Percentiles rank a stretch among this genome's conserved stretches.
These are phyloP conservation scores for Aspergillus cavernicola DNA, from an alignment of 495 filamentous ascomycete genomes.

Conservation along the genomic window DNA sequence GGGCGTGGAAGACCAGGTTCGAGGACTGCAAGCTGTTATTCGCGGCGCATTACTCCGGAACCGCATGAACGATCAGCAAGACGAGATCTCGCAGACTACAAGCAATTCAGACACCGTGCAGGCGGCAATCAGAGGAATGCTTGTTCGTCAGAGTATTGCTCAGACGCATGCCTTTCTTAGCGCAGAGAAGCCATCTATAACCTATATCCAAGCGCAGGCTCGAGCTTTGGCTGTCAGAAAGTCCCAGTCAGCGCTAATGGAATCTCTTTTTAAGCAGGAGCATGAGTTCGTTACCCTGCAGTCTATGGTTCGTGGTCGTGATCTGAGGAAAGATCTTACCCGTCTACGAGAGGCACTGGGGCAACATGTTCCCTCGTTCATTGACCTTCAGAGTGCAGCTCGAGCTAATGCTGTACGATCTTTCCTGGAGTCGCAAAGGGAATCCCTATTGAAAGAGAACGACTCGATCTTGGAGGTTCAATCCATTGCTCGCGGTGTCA, in stretches of 20 bases:
- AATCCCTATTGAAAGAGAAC: constrained; percentile 32
- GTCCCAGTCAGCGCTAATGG: constrained; percentile 22
- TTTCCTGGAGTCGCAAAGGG: constrained; percentile 30
- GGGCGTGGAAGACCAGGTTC: constrained; percentile 47
- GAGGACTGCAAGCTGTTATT: constrained; percentile 59
- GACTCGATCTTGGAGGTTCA: constrained; percentile 42
- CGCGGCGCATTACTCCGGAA: constrained; percentile 46
- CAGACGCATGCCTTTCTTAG: constrained; percentile 30
- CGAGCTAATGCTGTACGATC: constrained; percentile 33
- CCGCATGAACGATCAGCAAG: constrained; percentile 47
- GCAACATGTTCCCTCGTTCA: constrained; percentile 26
- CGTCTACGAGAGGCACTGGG: constrained; percentile 26
- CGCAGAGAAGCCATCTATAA: constrained; percentile 32
- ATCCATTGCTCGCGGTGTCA: constrained; percentile 39
- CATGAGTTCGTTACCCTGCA: constrained; percentile 34
- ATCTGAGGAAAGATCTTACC: constrained; percentile 23
- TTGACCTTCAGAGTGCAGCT: constrained; percentile 32
- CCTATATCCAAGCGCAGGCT: constrained; percentile 43
- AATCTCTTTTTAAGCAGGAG: constrained; percentile 31
- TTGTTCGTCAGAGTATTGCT: constrained; percentile 40
- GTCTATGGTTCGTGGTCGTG: constrained; percentile 39
- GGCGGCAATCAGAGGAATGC: constrained; percentile 50
- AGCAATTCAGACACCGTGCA: constrained; percentile 33
- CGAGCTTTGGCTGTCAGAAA: constrained; percentile 38
- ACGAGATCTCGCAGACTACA: constrained; percentile 36